Conservation (phyloP, 108 stramenopile genomes). For the Skeletonema costatum region DNA sequence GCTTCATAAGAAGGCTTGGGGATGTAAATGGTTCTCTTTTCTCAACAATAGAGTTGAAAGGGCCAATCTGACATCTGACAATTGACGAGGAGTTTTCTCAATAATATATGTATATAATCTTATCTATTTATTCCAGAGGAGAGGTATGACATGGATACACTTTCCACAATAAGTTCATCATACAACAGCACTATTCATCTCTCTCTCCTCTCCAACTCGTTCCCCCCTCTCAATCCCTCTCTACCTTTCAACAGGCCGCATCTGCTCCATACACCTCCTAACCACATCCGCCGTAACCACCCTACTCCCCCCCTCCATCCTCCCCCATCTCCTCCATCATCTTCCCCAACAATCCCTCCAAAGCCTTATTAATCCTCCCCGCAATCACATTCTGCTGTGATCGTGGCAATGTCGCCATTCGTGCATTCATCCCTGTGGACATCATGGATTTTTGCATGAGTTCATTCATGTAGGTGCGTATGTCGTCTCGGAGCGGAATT, state of each 20-base stretch:
- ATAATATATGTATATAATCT: no score
- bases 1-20: no score
- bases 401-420: slow-evolving; percentile 14
- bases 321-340: slow-evolving; percentile 39
- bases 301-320: slow-evolving; percentile 21
- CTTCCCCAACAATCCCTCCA: slow-evolving; percentile 33
- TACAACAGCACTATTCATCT: background rate
- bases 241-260: background rate
- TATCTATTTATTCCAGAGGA: no score
- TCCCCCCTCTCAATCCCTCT: background rate
- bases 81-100: no score
- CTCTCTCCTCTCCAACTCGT: background rate
- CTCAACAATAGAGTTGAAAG: no score
- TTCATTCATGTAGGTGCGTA: slow-evolving; percentile 25
- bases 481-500: slow-evolving; percentile 17
- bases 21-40: no score
- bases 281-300: slow-evolving; percentile 39
- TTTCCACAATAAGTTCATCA: no score
- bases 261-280: slow-evolving; percentile 26
- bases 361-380: slow-evolving; percentile 14
- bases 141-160: no score
- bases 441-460: slow-evolving; percentile 24
- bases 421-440: slow-evolving; percentile 15
- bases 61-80: no score
- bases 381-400: slow-evolving; percentile 23